Base-by-base conservation (phyloP, 768 basidiomycete genomes). In the Boletus rubescentipes region DNA sequence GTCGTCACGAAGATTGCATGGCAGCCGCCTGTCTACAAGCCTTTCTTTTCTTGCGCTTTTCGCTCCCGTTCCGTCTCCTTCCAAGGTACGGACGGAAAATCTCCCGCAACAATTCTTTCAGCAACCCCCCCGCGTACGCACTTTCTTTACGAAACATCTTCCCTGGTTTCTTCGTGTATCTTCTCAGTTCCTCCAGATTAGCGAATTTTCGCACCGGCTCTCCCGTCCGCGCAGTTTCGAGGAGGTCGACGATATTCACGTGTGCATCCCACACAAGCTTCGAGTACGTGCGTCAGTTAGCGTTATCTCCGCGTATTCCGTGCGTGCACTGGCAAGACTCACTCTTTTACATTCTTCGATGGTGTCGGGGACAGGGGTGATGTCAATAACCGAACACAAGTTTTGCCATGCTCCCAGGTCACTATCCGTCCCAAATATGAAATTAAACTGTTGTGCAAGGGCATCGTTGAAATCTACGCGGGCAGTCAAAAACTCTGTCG, bases 191-290 rank as follows among this genome's bases (percentile, higher is more conserved):
- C 1, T 49, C 46, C 21, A 71, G 63, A 0, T 60, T 64, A 3
- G 37, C 21, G 29, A 75, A 75, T 9, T 42, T 53, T 9, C 0
- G 46, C 21, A 75, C 65, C 0, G n/a, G 42, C 15, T 45, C 1
- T 9, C 61, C 61, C 0, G 61, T 59, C 6, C 54, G 51, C 0
- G 18, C 49, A 0, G 49, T 46, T 20, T 71, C 58, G 37, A 73
- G 44, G 20, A 75, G 64, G 40, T 75, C 69, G 16, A 71, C 59
- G 6, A 75, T 61, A 38, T 75, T 75, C 23, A 75, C 71, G 31
- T 72, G 60, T 7, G 66, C 59, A 15, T 58, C 61, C 52, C 59
- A 52, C 6, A 73, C 62, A n/a, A 40, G 52, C 70, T 63, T 26
- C 23, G 2, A 14, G 20, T 5, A 15, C 2, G 6, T 9, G 7